A percentile compares a stretch with the other conserved stretches of the same genome.
These are phyloP conservation scores for Gossypium rotundifolium DNA, from an alignment of 345 rosid species.

Conservation along the genomic window DNA sequence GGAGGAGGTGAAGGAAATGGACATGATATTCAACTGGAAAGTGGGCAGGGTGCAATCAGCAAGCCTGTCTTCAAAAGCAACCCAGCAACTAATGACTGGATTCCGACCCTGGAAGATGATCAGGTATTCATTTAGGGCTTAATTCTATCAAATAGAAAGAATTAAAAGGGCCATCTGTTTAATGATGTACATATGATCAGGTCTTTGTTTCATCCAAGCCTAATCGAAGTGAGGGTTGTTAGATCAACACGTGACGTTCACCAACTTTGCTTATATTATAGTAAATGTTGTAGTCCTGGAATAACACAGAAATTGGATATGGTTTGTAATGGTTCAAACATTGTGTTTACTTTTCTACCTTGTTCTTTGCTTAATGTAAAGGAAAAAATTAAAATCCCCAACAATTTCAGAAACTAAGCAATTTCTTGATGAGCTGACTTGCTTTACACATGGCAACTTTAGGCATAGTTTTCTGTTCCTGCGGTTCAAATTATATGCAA, in stretches of 20 bases:
- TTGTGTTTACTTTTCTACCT: neutral
- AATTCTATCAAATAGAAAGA: neutral
- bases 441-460: too few relatives aligned
- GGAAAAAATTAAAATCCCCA: too few relatives aligned
- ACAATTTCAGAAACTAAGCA: too few relatives aligned
- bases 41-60: neutral
- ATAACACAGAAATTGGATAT: neutral
- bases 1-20: constrained; percentile 35
- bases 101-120: constrained; percentile 33
- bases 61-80: constrained; percentile 38
- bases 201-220: constrained; percentile 43
- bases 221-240: constrained; percentile 48
- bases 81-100: constrained; percentile 77
- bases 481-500: too few relatives aligned
- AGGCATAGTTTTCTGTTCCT: too few relatives aligned
- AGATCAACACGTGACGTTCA: neutral
- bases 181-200: constrained; percentile 10
- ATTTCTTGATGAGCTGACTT: too few relatives aligned
- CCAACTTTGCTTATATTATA: neutral
- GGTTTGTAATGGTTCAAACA: neutral
- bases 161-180: constrained; percentile 1
- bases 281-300: neutral
- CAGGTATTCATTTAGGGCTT: constrained; percentile 19
- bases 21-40: constrained; percentile 12
- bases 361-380: too few relatives aligned